These are phyloP conservation scores for Backusella circina DNA, from an alignment of 192 early-diverging fungal species.

Conservation along the genomic window DNA sequence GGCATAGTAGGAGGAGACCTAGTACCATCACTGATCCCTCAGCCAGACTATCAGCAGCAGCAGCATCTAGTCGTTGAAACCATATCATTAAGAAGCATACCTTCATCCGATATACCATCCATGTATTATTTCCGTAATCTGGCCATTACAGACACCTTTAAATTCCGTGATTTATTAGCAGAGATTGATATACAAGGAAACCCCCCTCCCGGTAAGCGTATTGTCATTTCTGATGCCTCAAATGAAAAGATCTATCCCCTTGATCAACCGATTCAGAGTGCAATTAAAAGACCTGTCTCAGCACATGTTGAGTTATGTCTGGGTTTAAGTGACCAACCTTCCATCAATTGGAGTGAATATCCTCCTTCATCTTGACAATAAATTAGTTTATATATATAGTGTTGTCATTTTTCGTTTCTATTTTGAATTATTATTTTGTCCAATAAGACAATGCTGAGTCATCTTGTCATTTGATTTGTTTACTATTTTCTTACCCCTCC, in stretches of 20 bases:
- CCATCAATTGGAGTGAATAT: constrained; percentile 26
- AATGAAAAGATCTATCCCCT: constrained; percentile 29
- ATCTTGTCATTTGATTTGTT: not conserved
- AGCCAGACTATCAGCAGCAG: constrained; percentile 1
- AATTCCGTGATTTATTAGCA: constrained; percentile 31
- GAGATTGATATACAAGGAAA: constrained; percentile 29
- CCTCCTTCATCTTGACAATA: not conserved
- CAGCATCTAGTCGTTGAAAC: constrained; percentile 23
- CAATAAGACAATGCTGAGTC: not conserved
- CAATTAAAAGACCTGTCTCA: constrained; percentile 15
- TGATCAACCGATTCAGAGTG: constrained; percentile 26
- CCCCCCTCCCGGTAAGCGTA: constrained; percentile 31
- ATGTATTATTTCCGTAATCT: constrained; percentile 35
- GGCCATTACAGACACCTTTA: constrained; percentile 37
- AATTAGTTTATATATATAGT: not conserved
- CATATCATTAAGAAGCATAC: constrained; percentile 24
- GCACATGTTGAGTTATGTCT: constrained; percentile 29
- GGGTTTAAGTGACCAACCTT: constrained; percentile 24
- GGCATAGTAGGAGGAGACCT: not conserved
- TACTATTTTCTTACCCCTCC: not conserved
- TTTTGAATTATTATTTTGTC: not conserved
- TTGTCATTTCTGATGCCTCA: constrained; percentile 22
- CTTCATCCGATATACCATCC: constrained; percentile 10
- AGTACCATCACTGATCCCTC: not conserved
- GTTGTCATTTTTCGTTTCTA: constrained; percentile 8